Evolutionary conservation across 371 early-diverging fungal species (phyloP), one percentile per base, ranked within the genome.

Genomic region (Nematocida major): DNA sequence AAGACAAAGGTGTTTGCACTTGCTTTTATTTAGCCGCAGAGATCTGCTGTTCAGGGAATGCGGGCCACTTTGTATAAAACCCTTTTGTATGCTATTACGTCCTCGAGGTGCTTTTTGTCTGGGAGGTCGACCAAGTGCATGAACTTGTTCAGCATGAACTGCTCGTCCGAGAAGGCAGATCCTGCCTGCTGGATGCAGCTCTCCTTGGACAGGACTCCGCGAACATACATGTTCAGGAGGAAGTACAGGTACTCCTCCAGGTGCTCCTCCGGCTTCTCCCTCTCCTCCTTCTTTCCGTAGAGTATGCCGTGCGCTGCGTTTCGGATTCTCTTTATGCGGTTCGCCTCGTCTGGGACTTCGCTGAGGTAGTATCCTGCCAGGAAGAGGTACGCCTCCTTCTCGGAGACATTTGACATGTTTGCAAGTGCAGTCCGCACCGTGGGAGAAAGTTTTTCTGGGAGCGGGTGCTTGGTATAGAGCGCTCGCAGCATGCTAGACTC

Each of bases 231-330:
- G 32, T 73, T 73, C 2, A 73, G 63, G 13, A 73, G 66, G 65
- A 73, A 63, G 65, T 73, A 73, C 22, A 73, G 20, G 51, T 73
- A 73, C 51, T 73, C 76, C 53, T 73, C 76, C 51, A 73, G 54
- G 47, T 73, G 76, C 65, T 73, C 76, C 24, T 73, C 76, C 1
- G 76, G 22, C 30, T 73, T 73, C 36, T 73, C 76, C 49, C 76
- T 4, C 59, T 73, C 76, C 38, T 73, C 76, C 22, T 63, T 68
- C 38, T 34, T 73, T 22, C 76, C 76, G 28, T 73, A 73, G 15
- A 73, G 76, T 1, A 73, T 50, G 40, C 76, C 76, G 26, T 65
- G 51, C 34, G 76, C 28, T 15, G 76, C 48, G 65, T 62, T 73
- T n/a, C 65, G 22, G 18, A 73, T 73, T 63, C 76, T 61, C 39